Conservation (phyloP, 148 eudicot species). For the Chenopodium formosanum region DNA sequence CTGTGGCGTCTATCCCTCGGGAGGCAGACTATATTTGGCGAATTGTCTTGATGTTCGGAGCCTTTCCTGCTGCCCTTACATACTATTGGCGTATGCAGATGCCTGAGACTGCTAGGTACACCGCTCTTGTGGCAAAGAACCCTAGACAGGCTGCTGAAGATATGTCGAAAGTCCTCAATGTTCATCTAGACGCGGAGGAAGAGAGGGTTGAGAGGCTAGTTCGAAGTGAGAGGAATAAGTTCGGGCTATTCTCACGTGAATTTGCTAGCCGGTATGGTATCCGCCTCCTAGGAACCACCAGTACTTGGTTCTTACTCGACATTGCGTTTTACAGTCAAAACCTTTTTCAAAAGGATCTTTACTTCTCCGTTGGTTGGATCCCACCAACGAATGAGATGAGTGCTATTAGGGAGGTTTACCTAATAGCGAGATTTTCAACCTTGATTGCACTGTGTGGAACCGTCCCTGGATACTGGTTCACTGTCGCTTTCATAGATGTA, state of each 20-base stretch:
- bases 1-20: conserved; percentile 13
- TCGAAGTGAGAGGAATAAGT: not conserved
- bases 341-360: conserved; percentile 64
- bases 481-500: conserved; percentile 51
- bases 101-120: conserved; percentile 69
- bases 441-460: conserved; percentile 62
- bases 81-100: conserved; percentile 52
- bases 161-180: conserved; percentile 19
- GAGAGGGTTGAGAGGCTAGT: not conserved
- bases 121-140: conserved; percentile 55
- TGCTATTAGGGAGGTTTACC: conserved; percentile 50
- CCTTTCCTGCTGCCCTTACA: conserved; percentile 48
- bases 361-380: conserved; percentile 57
- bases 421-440: conserved; percentile 48
- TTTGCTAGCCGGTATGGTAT: conserved; percentile 10
- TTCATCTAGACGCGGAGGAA: conserved; percentile 10
- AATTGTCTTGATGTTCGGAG: conserved; percentile 47
- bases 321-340: conserved; percentile 67
- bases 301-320: conserved; percentile 26
- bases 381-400: conserved; percentile 46
- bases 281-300: conserved; percentile 25
- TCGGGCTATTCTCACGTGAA: conserved; percentile 9
- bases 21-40: conserved; percentile 46
- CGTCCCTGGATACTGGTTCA: conserved; percentile 72
- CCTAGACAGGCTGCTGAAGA: conserved; percentile 35